Evolutionary conservation across 2,329 filamentous ascomycete species (phyloP).

Genomic region (Hypoxylon sp.): DNA sequence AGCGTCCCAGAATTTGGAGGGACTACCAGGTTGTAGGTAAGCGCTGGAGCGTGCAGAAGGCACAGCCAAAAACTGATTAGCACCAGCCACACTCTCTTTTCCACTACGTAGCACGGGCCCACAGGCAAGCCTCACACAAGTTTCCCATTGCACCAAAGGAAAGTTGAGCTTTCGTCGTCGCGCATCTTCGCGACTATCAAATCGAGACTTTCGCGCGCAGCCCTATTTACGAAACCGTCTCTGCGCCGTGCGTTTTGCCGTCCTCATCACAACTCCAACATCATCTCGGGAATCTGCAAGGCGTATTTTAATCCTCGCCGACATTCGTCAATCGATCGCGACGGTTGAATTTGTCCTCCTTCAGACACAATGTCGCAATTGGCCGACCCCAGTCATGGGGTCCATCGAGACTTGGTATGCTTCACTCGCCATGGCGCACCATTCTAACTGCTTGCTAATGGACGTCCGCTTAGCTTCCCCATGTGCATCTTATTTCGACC

Average conservation of each 20-base stretch:
- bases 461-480: conserved; percentile 69
- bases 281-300: background rate
- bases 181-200: conserved; percentile 40
- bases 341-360: conserved; percentile 21
- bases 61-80: too few species aligned
- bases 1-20: too few species aligned
- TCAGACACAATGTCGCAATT: conserved; percentile 50
- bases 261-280: conserved; percentile 9
- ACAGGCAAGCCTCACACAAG: conserved; percentile 24
- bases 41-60: too few species aligned
- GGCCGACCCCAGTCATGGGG: conserved; percentile 61
- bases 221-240: conserved; percentile 16
- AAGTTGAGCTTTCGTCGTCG: conserved; percentile 33
- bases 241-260: conserved; percentile 26
- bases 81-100: conserved; percentile 13
- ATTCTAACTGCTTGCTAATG: conserved; percentile 24
- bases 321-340: conserved; percentile 19
- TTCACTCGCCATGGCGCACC: conserved; percentile 14
- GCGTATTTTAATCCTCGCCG: background rate
- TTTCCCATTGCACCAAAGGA: conserved; percentile 21
- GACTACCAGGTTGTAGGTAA: too few species aligned
- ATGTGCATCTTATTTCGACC: conserved; percentile 90
- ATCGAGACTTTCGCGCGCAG: conserved; percentile 37
- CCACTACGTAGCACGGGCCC: background rate
- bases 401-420: conserved; percentile 58